Evolutionary conservation across 148 eudicot genomes (phyloP).

Genomic region (Heliamphora exappendiculata): DNA sequence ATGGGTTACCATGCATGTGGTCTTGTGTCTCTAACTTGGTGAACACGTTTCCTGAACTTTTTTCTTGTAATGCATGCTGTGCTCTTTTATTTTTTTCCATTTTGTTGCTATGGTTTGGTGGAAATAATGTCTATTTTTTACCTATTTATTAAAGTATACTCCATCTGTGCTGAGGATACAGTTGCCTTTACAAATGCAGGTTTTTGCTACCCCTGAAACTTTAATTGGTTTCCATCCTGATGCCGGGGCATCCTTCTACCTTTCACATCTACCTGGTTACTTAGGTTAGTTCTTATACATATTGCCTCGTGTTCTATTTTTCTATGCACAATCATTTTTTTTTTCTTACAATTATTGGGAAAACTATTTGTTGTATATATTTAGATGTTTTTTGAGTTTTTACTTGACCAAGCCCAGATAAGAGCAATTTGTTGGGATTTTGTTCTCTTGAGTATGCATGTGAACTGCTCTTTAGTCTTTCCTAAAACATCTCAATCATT

Average conservation of each 20-base stretch:
- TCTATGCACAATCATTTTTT: background rate
- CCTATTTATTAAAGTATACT: background rate
- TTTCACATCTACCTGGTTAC: conserved; percentile 82
- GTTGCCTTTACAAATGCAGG: conserved; percentile 31
- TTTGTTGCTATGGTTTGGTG: background rate
- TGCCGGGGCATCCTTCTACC: conserved; percentile 88
- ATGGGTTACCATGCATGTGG: background rate
- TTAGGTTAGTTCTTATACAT: conserved; percentile 37
- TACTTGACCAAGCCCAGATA: background rate
- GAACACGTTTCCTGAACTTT: background rate
- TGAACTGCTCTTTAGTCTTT: too few relatives aligned
- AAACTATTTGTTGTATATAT: background rate
- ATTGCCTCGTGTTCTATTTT: background rate
- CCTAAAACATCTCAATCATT: too few relatives aligned
- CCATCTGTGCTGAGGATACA: background rate
- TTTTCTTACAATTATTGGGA: background rate
- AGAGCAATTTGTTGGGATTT: background rate
- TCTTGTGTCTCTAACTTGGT: background rate
- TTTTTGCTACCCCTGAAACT: conserved; percentile 91
- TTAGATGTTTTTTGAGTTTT: background rate
- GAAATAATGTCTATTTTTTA: background rate
- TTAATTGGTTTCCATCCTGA: conserved; percentile 89
- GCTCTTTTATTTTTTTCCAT: background rate
- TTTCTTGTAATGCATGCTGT: too few relatives aligned
- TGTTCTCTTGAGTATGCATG: too few relatives aligned